Conservation (phyloP, 2,329 filamentous ascomycete species). For the Sporothrix schenckii region DNA sequence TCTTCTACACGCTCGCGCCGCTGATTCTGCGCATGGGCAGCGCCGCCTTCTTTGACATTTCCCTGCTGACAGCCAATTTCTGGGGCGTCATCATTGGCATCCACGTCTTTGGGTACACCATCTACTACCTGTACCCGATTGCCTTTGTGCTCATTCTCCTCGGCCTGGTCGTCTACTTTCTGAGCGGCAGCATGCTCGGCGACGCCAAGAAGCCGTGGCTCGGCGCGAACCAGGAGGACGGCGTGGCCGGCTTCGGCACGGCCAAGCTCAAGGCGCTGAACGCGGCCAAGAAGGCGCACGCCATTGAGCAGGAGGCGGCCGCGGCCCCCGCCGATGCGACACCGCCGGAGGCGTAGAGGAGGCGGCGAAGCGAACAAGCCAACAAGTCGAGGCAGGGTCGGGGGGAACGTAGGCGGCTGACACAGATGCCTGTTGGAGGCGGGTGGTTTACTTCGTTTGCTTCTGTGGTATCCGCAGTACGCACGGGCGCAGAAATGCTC, state of each 20-base stretch:
- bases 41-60: conserved; percentile 96
- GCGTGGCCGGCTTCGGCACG: conserved; percentile 79
- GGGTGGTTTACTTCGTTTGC: neutral
- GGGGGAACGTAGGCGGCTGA: neutral
- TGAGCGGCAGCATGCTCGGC: conserved; percentile 77
- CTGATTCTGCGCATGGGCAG: conserved; percentile 85
- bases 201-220: conserved; percentile 96
- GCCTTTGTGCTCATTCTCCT: conserved; percentile 91
- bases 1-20: conserved; percentile 89
- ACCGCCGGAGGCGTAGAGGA: neutral
- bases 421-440: neutral
- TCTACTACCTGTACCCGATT: conserved; percentile 93
- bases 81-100: conserved; percentile 95
- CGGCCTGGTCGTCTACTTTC: conserved; percentile 84
- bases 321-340: conserved; percentile 17
- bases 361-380: neutral
- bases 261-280: conserved; percentile 76
- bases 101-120: conserved; percentile 74
- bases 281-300: conserved; percentile 51
- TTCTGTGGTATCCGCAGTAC: neutral
- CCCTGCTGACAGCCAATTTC: conserved; percentile 89
- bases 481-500: neutral
- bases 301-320: conserved; percentile 35
- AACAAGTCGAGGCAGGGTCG: neutral
- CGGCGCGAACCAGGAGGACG: conserved; percentile 79